A percentile compares a stretch with the other conserved stretches of the same genome.
Evolutionary conservation across 2,329 filamentous ascomycete species (phyloP).

Genomic region (Cucurbitaria berberidis): DNA sequence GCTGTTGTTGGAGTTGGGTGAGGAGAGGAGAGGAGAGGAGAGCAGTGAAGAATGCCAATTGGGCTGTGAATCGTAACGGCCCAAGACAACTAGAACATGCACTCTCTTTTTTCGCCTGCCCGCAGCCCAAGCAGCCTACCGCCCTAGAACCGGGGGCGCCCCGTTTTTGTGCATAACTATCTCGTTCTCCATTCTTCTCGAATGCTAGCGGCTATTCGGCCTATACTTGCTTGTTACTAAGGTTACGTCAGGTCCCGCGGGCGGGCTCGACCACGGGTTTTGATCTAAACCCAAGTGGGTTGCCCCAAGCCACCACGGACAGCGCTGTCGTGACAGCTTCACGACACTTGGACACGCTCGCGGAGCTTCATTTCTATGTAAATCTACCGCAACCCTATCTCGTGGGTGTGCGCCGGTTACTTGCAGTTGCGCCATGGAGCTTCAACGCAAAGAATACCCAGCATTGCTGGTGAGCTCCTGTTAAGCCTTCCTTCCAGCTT

Average conservation of each 20-base stretch:
- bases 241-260: constrained; percentile 30
- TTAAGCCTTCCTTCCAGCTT: constrained; percentile 20
- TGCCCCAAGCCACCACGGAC: constrained; percentile 35
- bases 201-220: not conserved
- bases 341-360: constrained; percentile 36
- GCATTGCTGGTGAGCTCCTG: constrained; percentile 77
- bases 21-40: constrained; percentile 1
- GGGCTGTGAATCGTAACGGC: not conserved
- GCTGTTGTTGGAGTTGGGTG: constrained; percentile 5
- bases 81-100: not conserved
- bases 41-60: not conserved
- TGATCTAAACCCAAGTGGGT: constrained; percentile 28
- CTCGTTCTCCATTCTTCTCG: not conserved
- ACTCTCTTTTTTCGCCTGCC: not conserved
- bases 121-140: not conserved
- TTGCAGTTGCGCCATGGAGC: constrained; percentile 55
- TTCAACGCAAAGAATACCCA: constrained; percentile 89
- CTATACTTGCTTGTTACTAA: constrained; percentile 5
- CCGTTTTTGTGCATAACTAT: not conserved
- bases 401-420: constrained; percentile 38
- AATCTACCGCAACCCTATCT: constrained; percentile 24
- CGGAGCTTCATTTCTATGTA: constrained; percentile 37
- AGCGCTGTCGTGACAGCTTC: constrained; percentile 42
- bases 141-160: not conserved
- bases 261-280: constrained; percentile 8